These are phyloP conservation scores for Rhododendron simsii DNA, from an alignment of 148 eudicot genomes.

Conservation along the genomic window DNA sequence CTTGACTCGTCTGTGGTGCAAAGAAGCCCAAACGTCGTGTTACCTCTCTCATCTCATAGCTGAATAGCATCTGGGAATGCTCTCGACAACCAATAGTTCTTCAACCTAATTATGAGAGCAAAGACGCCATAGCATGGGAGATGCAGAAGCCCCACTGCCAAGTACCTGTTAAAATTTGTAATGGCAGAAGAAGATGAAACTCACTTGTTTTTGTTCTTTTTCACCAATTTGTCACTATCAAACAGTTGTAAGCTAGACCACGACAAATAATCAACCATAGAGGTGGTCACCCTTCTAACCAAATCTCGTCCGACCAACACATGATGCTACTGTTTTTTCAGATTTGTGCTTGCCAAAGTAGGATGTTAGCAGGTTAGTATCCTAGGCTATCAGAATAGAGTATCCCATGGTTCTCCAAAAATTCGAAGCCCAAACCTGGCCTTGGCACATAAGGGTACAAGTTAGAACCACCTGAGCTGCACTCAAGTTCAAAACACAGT, in stretches of 20 bases:
- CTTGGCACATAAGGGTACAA: not conserved
- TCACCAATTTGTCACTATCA: not conserved
- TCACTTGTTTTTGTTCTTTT: not conserved
- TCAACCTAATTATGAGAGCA: constrained; percentile 42
- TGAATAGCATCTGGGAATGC: constrained; percentile 21
- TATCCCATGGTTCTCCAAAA: not conserved
- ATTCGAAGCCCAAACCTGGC: not conserved
- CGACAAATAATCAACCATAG: not conserved
- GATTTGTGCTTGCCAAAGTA: not conserved
- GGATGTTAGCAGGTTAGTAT: not conserved
- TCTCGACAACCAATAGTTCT: constrained; percentile 46
- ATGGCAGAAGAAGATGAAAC: not conserved
- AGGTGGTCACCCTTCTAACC: not conserved
- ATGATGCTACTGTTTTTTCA: not conserved
- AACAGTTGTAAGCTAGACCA: not conserved
- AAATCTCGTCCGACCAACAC: not conserved
- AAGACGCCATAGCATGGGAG: constrained; percentile 60
- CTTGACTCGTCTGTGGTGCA: not conserved
- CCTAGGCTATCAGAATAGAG: not conserved
- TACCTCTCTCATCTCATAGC: not conserved
- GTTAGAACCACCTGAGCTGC: not conserved
- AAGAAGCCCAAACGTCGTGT: not conserved
- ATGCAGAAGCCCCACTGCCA: constrained; percentile 49
- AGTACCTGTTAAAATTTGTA: constrained; percentile 43
- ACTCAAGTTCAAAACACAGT: not conserved